phyloP scores from a whole-genome alignment of 2,329 filamentous ascomycete genomes.

The Diplodia corticola region DNA sequence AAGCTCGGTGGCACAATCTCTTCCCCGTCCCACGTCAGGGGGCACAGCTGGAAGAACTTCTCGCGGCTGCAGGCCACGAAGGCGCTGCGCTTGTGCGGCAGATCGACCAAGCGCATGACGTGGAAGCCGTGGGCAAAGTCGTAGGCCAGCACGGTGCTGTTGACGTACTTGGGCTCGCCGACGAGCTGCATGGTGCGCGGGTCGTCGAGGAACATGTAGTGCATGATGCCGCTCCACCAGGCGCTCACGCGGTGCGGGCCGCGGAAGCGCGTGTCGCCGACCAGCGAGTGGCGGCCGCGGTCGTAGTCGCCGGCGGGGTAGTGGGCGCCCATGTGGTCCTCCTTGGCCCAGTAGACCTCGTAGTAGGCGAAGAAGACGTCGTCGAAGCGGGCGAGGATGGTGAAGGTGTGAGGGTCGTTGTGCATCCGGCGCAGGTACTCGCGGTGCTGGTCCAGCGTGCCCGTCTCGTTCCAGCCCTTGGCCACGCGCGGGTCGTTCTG shows the following conservation, averaged over 20 bases:
- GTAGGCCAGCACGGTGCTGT: slow-evolving; percentile 69
- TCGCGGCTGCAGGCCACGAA: slow-evolving; percentile 65
- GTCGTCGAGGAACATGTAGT: slow-evolving; percentile 62
- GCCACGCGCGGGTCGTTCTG: slow-evolving; percentile 82
- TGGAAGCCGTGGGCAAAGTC: slow-evolving; percentile 73
- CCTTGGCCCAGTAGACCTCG: slow-evolving; percentile 75
- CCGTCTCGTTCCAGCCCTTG: slow-evolving; percentile 77
- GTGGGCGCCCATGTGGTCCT: slow-evolving; percentile 62
- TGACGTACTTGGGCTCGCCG: slow-evolving; percentile 72
- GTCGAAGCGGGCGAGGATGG: slow-evolving; percentile 70
- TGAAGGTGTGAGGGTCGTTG: slow-evolving; percentile 70
- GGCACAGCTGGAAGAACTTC: slow-evolving; percentile 69
- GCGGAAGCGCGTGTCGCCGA: slow-evolving; percentile 57
- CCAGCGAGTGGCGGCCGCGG: slow-evolving; percentile 61
- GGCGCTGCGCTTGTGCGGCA: slow-evolving; percentile 70
- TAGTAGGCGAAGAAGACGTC: slow-evolving; percentile 74
- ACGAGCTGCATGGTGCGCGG: slow-evolving; percentile 56
- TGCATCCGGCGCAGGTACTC: slow-evolving; percentile 69
- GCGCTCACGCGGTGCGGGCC: slow-evolving; percentile 58
- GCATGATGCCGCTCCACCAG: slow-evolving; percentile 60
- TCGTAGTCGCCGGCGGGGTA: slow-evolving; percentile 58
- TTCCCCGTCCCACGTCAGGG: slow-evolving; percentile 39
- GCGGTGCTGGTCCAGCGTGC: slow-evolving; percentile 71
- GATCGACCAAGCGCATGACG: slow-evolving; percentile 70
- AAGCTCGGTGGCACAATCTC: neutral